Base-by-base conservation (phyloP, 1,284 basidiomycete species). In the Stygiomarasmius scandens region DNA sequence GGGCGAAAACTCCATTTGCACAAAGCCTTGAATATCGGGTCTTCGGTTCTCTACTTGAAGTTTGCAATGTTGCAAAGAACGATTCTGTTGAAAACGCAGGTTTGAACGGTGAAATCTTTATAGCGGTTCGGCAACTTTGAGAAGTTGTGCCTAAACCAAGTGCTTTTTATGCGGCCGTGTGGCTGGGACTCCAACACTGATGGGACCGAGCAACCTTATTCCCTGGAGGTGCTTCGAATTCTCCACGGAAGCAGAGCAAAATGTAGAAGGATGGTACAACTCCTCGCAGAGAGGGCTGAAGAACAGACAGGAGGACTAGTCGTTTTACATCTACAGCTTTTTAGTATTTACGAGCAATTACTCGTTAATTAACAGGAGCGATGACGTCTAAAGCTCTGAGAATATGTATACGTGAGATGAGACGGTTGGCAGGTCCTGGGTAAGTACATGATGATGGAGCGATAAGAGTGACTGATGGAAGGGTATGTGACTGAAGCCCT, bases 401-500 rank as follows among this genome's bases (percentile, higher is more conserved):
- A 41, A 41, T 4, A 29, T 19, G 34, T 52, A 49, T 56, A 52
- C 55, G 55, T 56, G 55, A 57, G 55, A 57, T 57, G 48, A 19
- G 20, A 27, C 29, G 29, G 29, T 32, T 32, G 29, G 29, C 29
- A 32, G 29, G 52, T 20, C 52, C 52, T 19, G 55, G 58, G 58
- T 60, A 60, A 5, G n/a, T n/a, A 32, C 12, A 12, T 5, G 56
- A 54, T 49, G 59, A 60, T 62, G 60, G 58, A 12, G 41, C 47
- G 63, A 61, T 65, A 62, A 65, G 55, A 58, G 62, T 65, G 64
- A 65, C 61, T 63, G 64, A 64, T 64, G 62, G 56, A 59, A 62
- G 58, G 56, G 56, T 50, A 58, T 61, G 50, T 61, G 60, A 58
- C 51, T 56, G 20, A 44, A 50, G 52, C 45, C 47, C 52, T n/a